Percentiles rank a stretch among this genome's conserved stretches.
These are phyloP conservation scores for Verticillium isaacii DNA, from an alignment of 2,329 filamentous ascomycete species.

Conservation along the genomic window DNA sequence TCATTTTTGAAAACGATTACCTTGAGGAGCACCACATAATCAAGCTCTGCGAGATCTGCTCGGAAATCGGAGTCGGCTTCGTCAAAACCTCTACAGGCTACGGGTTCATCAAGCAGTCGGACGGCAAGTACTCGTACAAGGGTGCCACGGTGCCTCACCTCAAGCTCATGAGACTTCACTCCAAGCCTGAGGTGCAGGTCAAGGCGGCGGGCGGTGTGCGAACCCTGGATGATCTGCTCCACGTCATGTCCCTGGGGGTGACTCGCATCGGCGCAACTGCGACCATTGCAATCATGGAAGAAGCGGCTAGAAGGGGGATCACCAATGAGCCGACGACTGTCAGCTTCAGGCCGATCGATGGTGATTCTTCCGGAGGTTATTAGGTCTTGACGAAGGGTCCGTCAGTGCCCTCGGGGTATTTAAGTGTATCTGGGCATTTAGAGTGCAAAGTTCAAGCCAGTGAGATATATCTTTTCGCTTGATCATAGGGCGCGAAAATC, in stretches of 20 bases:
- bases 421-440: too few species aligned
- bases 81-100: constrained; percentile 59
- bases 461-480: too few species aligned
- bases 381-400: too few species aligned
- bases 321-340: constrained; percentile 17
- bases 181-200: constrained; percentile 40
- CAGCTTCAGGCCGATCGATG: background rate
- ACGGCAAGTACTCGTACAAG: constrained; percentile 39
- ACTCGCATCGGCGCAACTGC: constrained; percentile 52
- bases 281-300: constrained; percentile 49
- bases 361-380: too few species aligned
- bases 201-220: constrained; percentile 55
- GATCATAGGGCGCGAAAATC: too few species aligned
- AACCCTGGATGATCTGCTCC: constrained; percentile 50
- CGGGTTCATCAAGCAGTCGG: constrained; percentile 50
- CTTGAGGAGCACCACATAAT: constrained; percentile 44
- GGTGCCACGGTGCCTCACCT: constrained; percentile 48
- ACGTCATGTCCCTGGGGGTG: constrained; percentile 49
- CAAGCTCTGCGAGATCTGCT: constrained; percentile 50
- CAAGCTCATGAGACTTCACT: constrained; percentile 46
- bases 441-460: too few species aligned
- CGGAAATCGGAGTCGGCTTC: constrained; percentile 44
- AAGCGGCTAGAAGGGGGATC: constrained; percentile 47
- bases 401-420: too few species aligned
- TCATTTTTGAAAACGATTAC: constrained; percentile 60